These are phyloP conservation scores for Daldinia loculata DNA, from an alignment of 495 filamentous ascomycete genomes.

Conservation along the genomic window DNA sequence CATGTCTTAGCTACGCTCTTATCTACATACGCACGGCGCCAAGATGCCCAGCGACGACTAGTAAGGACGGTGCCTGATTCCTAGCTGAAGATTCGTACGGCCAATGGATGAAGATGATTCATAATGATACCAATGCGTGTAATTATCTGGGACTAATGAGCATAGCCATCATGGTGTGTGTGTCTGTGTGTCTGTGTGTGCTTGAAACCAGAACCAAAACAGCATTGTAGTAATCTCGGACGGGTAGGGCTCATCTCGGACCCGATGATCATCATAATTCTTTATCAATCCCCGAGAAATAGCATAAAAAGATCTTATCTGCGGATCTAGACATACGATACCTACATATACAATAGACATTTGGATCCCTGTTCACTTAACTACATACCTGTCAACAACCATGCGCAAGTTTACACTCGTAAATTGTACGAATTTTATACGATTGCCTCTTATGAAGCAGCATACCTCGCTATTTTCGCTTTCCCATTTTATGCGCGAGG, in stretches of 20 bases:
- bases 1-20: neutral
- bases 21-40: constrained; percentile 7
- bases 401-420: neutral
- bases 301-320: constrained; percentile 1
- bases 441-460: neutral
- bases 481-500: constrained; percentile 26
- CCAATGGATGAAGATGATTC: constrained; percentile 5
- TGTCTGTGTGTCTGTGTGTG: neutral
- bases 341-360: neutral
- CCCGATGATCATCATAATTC: neutral
- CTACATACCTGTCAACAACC: no score
- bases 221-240: constrained; percentile 7
- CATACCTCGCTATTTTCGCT: constrained; percentile 15
- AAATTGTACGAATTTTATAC: neutral
- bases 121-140: neutral
- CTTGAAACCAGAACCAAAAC: neutral
- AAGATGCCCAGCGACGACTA: constrained; percentile 12
- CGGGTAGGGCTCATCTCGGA: constrained; percentile 2
- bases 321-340: neutral
- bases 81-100: constrained; percentile 9
- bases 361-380: no score
- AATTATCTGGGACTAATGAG: neutral
- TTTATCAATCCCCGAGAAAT: constrained; percentile 11
- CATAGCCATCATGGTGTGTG: neutral
- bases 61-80: constrained; percentile 21